Percentiles rank a stretch among this genome's conserved stretches.
These are phyloP conservation scores for Boletus eberwhitei DNA, from an alignment of 768 basidiomycete species.

Conservation along the genomic window DNA sequence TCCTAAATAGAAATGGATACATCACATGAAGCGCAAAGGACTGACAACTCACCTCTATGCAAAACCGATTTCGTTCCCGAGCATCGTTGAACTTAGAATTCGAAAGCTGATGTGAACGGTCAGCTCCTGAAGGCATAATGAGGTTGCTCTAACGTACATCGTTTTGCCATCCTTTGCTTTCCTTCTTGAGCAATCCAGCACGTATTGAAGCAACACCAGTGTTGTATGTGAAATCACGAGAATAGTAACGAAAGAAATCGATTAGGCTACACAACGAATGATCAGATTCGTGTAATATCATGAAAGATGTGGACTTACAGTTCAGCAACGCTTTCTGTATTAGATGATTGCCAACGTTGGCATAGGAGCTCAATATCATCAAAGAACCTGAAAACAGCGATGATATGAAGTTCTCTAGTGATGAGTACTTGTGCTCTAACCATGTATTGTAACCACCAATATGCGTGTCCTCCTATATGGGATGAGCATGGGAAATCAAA, in stretches of 20 bases:
- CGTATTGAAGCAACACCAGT: constrained; percentile 90
- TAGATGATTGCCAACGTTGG: constrained; percentile 92
- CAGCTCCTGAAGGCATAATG: not conserved
- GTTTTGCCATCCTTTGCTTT: constrained; percentile 91
- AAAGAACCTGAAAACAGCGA: constrained; percentile 67
- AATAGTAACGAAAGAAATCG: constrained; percentile 97
- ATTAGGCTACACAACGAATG: constrained; percentile 61
- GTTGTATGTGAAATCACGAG: constrained; percentile 90
- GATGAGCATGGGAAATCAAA: constrained; percentile 13
- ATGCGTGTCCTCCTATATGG: constrained; percentile 69
- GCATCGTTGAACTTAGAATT: constrained; percentile 59
- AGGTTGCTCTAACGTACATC: constrained; percentile 55
- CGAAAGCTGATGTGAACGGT: constrained; percentile 39
- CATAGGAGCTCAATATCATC: constrained; percentile 93
- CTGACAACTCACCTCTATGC: constrained; percentile 72
- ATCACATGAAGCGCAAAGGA: not conserved
- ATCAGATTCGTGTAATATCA: constrained; percentile 3
- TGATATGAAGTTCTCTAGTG: constrained; percentile 9
- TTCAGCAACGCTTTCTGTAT: constrained; percentile 89
- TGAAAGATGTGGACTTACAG: constrained; percentile 50
- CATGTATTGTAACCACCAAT: constrained; percentile 81
- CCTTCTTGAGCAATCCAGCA: constrained; percentile 84
- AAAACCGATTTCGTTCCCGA: constrained; percentile 90
- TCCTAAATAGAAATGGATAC: constrained; percentile 50
- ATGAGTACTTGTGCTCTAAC: constrained; percentile 34